Base-by-base conservation (phyloP, 805 yeast species). In the Hyphopichia homilentoma region DNA sequence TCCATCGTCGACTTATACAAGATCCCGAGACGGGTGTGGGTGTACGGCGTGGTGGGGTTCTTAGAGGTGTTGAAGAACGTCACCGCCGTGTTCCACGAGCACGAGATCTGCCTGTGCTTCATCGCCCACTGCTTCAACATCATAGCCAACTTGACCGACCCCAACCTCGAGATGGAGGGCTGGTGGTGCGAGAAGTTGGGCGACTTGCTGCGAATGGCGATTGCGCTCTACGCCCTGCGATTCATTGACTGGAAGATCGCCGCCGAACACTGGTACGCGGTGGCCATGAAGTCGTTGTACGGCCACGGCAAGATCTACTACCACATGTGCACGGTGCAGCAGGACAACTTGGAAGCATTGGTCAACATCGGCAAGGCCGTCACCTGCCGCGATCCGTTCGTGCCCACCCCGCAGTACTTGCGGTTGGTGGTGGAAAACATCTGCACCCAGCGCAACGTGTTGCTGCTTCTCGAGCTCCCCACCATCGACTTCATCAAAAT, bases 151-250 rank as follows among this genome's bases (percentile, higher is more conserved):
- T 52, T 76, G 27, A 72, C 79, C 1, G 81, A 75, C 45, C 70
- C 79, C 1, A 61, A 65, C 5, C 54, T 74, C 23, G 79, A 75
- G 38, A 73, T 75, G 70, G 79, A 74, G 52, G 79, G 79, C 21
- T 75, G 79, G 73, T 86, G 96, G 96, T 72, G 79, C 18, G 95
- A 86, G 54, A 82, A 87, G 49, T 59, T 86, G 32, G 96, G 95
- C 21, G 96, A 86, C 52, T 61, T 86, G 42, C 81, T 90, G 21
- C 64, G 95, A 50, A 84, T 86, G 88, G 90, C 94, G 7, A 84
- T 86, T 44, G 93, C 94, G 0, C 61, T 85, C 26, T 84, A 84
- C 47, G 81, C 88, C 6, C 80, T 88, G 2, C 74, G 82, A 31
- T 81, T 75, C 50, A 83, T 84, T 42, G 95, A 86, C 55, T 86